phyloP scores from a whole-genome alignment of 139 green algal species.

The Closterium sp. region DNA sequence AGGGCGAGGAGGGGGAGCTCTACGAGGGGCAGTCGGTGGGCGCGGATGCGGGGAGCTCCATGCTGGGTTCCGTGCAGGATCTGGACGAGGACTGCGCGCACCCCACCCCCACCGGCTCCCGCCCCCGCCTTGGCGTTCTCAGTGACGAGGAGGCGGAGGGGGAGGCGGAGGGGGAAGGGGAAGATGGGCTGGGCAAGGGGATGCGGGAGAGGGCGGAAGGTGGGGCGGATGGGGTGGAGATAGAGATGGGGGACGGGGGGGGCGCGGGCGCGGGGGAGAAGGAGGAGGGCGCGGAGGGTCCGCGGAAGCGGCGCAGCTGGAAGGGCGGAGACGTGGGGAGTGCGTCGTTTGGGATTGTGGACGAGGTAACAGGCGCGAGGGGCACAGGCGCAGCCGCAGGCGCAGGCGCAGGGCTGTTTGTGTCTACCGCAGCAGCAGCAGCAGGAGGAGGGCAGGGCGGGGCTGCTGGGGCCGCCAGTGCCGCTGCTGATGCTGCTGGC shows the following conservation, averaged over 20 bases:
- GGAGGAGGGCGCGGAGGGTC: slow-evolving; percentile 16
- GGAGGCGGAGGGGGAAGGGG: not conserved
- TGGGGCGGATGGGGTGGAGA: not conserved
- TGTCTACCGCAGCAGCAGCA: not conserved
- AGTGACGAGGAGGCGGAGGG: not conserved
- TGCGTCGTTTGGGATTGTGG: not conserved
- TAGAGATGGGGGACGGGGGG: slow-evolving; percentile 14
- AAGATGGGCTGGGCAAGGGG: not conserved
- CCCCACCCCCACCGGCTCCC: not conserved
- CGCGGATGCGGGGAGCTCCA: slow-evolving; percentile 10
- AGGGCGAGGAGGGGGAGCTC: not conserved
- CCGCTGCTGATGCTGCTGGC: not conserved
- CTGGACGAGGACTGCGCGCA: not conserved
- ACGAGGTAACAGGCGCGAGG: not conserved
- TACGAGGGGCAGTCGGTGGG: not conserved
- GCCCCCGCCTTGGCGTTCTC: not conserved
- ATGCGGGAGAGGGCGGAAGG: slow-evolving; percentile 22
- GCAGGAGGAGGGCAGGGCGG: not conserved
- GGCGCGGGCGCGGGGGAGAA: slow-evolving; percentile 11
- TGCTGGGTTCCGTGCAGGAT: not conserved
- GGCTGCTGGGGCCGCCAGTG: not conserved
- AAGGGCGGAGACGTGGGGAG: not conserved
- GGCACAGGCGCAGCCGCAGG: not conserved
- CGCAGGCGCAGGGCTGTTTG: not conserved
- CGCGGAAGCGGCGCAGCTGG: not conserved